A percentile compares a stretch with the other conserved stretches of the same genome.
Conservation (phyloP, 106 monocot genomes). For the Ottelia alismoides region DNA sequence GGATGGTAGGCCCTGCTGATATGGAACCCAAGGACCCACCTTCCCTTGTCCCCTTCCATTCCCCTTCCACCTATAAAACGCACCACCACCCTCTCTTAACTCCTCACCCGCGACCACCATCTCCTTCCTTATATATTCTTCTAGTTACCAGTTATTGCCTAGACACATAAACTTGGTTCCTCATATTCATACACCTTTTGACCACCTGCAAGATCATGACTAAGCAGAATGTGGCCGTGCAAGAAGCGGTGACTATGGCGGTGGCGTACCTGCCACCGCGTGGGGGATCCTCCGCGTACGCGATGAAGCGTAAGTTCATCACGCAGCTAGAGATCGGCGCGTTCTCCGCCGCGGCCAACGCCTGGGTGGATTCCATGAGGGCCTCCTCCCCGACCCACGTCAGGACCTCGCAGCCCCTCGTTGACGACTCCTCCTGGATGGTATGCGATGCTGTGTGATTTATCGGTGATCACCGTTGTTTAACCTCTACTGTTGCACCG, state of each 20-base stretch:
- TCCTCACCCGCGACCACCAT: not conserved
- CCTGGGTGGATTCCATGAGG: slow-evolving; percentile 6
- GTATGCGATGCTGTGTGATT: no score
- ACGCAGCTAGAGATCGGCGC: not conserved
- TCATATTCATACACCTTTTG: no score
- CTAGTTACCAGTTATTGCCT: not conserved
- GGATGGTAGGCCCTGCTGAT: no score
- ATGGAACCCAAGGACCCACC: no score
- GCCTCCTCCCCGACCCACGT: no score
- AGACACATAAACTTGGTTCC: not conserved
- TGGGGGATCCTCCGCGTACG: not conserved
- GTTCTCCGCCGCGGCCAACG: not conserved
- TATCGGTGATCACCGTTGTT: not conserved
- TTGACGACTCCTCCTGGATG: not conserved
- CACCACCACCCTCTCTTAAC: not conserved
- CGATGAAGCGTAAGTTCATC: not conserved
- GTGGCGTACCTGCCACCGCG: not conserved
- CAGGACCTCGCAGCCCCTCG: slow-evolving; percentile 9
- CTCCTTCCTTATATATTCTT: not conserved
- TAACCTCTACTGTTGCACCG: not conserved
- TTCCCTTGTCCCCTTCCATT: not conserved
- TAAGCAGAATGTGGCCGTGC: slow-evolving; percentile 1
- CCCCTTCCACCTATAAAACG: not conserved
- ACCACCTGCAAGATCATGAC: not conserved
- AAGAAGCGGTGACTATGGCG: not conserved